phyloP scores from a whole-genome alignment of 2,329 filamentous ascomycete species.

The Fusarium musae region DNA sequence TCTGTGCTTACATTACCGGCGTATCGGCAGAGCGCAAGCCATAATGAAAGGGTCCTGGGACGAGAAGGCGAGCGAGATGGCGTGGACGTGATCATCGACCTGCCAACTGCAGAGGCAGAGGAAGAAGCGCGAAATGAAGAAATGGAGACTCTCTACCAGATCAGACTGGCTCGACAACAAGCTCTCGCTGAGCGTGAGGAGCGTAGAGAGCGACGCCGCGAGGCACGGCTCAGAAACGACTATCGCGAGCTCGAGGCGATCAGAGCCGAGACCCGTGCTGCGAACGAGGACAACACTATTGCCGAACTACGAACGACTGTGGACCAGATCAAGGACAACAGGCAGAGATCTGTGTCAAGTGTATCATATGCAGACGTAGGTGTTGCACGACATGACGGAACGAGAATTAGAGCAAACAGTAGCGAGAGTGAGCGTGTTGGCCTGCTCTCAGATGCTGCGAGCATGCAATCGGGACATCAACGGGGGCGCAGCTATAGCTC shows the following conservation, averaged over 20 bases:
- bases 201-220: conserved; percentile 73
- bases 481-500: conserved; percentile 58
- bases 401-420: conserved; percentile 77
- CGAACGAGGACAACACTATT: conserved; percentile 61
- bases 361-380: conserved; percentile 83
- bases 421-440: conserved; percentile 78
- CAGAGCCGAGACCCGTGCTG: conserved; percentile 64
- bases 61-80: conserved; percentile 92
- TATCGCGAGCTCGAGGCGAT: conserved; percentile 74
- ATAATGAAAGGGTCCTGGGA: conserved; percentile 84
- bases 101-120: conserved; percentile 82
- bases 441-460: conserved; percentile 77
- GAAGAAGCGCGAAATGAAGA: conserved; percentile 84
- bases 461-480: conserved; percentile 60
- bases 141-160: conserved; percentile 93
- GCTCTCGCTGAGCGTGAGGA: conserved; percentile 83
- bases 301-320: conserved; percentile 67
- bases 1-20: conserved; percentile 95
- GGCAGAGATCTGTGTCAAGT: conserved; percentile 76
- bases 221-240: conserved; percentile 79
- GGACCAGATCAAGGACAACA: conserved; percentile 65
- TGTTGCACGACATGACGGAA: conserved; percentile 81
- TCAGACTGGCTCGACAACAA: conserved; percentile 79
- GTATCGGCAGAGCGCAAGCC: conserved; percentile 78
- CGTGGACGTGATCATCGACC: conserved; percentile 89